Base-by-base conservation (phyloP, 192 early-diverging fungal species). In the Phycomyces nitens region DNA sequence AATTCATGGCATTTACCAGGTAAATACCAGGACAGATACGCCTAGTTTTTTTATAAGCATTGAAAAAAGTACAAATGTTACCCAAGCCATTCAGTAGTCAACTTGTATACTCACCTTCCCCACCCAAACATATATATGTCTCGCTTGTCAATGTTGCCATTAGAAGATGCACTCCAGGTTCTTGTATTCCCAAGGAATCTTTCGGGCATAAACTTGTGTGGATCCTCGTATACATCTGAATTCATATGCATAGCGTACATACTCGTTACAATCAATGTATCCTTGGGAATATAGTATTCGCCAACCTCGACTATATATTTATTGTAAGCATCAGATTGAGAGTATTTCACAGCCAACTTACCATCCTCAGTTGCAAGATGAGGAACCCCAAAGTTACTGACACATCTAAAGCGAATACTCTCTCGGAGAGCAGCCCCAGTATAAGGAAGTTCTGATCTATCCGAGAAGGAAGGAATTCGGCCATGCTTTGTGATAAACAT, bases 211-310 rank as follows among this genome's bases (percentile, higher is more conserved):
- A 84, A 85, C 58, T 71, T 69, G 2, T 81, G 63, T 6, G 83
- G 82, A 1, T 73, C 51, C 0, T 70, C 68, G 43, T 78, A 85
- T 61, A 44, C 39, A n/a, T 18, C 14, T 23, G 57, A 29, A 20
- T 61, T 53, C 38, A 49, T 22, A 62, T 85, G 79, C 60, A 85
- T 72, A 0, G 78, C 72, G 66, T 77, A 82, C 50, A 80, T 58
- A 44, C 83, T 77, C 38, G 75, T 68, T 53, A 78, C 62, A 20
- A 83, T 57, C 60, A 69, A 66, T 0, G 80, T 47, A 0, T 74
- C 77, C 60, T 81, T 77, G 27, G 83, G 82, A 39, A 85, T 71
- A 20, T 71, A 69, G 58, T 80, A 80, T 2, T 70, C 74, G 7
- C 79, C 77, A 20, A 56, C 40, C 18, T 60, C n/a, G 38, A 62